phyloP scores from a whole-genome alignment of 495 filamentous ascomycete species.

The Hypomontagnella monticulosa region DNA sequence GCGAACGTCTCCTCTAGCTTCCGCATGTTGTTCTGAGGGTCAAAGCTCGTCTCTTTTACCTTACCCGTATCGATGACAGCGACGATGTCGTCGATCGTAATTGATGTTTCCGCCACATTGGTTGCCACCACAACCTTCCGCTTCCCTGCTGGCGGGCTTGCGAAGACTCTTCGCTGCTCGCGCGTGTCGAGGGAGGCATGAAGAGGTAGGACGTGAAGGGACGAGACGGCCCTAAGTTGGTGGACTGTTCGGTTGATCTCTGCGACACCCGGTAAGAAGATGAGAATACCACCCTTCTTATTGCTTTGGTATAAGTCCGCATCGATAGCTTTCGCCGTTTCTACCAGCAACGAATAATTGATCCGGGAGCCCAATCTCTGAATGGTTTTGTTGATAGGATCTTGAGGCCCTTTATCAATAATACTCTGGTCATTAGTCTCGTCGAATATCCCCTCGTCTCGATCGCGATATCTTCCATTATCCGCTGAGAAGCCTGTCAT shows the following conservation, averaged over 20 bases:
- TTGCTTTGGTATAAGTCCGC: slow-evolving; percentile 66
- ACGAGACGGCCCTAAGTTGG: slow-evolving; percentile 71
- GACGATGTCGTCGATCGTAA: slow-evolving; percentile 96
- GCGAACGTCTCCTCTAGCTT: slow-evolving; percentile 95
- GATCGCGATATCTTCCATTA: slow-evolving; percentile 42
- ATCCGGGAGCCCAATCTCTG: slow-evolving; percentile 83
- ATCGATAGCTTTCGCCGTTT: slow-evolving; percentile 83
- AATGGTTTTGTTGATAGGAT: slow-evolving; percentile 71
- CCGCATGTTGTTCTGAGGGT: slow-evolving; percentile 92
- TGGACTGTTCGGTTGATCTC: slow-evolving; percentile 88
- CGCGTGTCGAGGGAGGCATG: slow-evolving; percentile 89
- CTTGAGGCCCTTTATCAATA: slow-evolving; percentile 38
- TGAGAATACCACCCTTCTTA: slow-evolving; percentile 84
- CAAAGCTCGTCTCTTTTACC: slow-evolving; percentile 96
- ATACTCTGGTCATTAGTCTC: slow-evolving; percentile 32
- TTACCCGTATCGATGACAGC: slow-evolving; percentile 95
- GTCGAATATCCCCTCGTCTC: slow-evolving; percentile 49
- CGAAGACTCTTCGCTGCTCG: slow-evolving; percentile 89
- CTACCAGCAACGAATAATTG: slow-evolving; percentile 89
- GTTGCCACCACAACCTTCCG: slow-evolving; percentile 93
- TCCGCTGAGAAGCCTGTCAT: slow-evolving; percentile 76
- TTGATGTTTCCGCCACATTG: slow-evolving; percentile 97
- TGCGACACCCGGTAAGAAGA: slow-evolving; percentile 86
- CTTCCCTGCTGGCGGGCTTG: slow-evolving; percentile 75
- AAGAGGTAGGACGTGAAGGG: slow-evolving; percentile 82